Conservation (phyloP, 345 rosid species). For the Heritiera fomes region DNA sequence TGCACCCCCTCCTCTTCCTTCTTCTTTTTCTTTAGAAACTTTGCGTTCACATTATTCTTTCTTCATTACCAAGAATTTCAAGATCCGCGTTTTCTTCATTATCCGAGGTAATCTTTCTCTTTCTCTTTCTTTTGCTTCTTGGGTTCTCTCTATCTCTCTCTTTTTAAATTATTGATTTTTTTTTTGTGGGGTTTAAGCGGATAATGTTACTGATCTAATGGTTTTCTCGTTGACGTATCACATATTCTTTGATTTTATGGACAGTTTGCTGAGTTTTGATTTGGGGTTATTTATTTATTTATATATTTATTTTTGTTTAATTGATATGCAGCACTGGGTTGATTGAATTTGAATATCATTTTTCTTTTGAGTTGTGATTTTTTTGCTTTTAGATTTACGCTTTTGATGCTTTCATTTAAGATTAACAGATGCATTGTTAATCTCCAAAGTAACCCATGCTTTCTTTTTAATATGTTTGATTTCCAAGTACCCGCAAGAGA, state of each 20-base stretch:
- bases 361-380: neutral
- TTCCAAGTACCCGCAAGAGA: neutral
- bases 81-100: neutral
- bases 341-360: neutral
- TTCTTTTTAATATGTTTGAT: neutral
- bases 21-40: neutral
- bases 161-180: too few species aligned
- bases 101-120: neutral
- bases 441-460: neutral
- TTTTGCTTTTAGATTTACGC: too few species aligned
- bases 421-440: neutral
- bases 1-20: too few species aligned
- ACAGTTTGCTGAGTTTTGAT: neutral
- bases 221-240: neutral
- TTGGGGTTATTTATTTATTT: too few species aligned
- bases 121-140: neutral
- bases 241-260: neutral
- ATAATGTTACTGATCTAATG: neutral
- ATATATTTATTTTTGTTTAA: neutral
- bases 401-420: neutral
- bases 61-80: neutral
- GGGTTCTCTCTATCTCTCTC: neutral
- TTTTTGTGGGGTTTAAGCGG: constrained; percentile 8
- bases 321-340: neutral
- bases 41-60: neutral